phyloP scores from a whole-genome alignment of 2,329 filamentous ascomycete genomes.

The Penicillium polonicum region DNA sequence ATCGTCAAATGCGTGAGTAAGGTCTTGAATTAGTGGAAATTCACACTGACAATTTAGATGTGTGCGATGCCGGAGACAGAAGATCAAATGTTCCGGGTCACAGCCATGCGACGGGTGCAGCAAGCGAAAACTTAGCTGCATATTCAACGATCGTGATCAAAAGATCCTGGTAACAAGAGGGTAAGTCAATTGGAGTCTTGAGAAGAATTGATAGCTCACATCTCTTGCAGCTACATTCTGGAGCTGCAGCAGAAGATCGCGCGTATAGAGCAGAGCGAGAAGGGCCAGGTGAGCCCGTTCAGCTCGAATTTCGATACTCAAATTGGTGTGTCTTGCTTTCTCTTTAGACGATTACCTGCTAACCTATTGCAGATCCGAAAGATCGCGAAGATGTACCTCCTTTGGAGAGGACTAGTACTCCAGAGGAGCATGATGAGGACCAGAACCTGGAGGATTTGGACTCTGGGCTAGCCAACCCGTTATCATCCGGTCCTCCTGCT shows the following conservation, averaged over 20 bases:
- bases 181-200: slow-evolving; percentile 26
- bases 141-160: slow-evolving; percentile 49
- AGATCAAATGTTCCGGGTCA: slow-evolving; percentile 48
- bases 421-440: slow-evolving; percentile 11
- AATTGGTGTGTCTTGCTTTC: slow-evolving; percentile 10
- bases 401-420: slow-evolving; percentile 15
- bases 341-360: background rate
- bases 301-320: slow-evolving; percentile 19
- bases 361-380: slow-evolving; percentile 16
- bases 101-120: slow-evolving; percentile 47
- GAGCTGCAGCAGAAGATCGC: slow-evolving; percentile 37
- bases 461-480: slow-evolving; percentile 44
- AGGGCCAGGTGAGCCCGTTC: slow-evolving; percentile 16
- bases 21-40: background rate
- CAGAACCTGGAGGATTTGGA: slow-evolving; percentile 30
- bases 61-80: slow-evolving; percentile 47
- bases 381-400: slow-evolving; percentile 20
- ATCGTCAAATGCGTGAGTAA: slow-evolving; percentile 36
- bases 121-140: slow-evolving; percentile 44
- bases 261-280: slow-evolving; percentile 20
- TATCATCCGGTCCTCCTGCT: slow-evolving; percentile 43
- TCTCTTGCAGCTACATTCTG: slow-evolving; percentile 33
- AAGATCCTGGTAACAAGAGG: slow-evolving; percentile 52
- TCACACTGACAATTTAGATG: slow-evolving; percentile 36
- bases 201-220: slow-evolving; percentile 4